Evolutionary conservation across 208 protist species (phyloP).

Genomic region (Crithidia brevicula): DNA sequence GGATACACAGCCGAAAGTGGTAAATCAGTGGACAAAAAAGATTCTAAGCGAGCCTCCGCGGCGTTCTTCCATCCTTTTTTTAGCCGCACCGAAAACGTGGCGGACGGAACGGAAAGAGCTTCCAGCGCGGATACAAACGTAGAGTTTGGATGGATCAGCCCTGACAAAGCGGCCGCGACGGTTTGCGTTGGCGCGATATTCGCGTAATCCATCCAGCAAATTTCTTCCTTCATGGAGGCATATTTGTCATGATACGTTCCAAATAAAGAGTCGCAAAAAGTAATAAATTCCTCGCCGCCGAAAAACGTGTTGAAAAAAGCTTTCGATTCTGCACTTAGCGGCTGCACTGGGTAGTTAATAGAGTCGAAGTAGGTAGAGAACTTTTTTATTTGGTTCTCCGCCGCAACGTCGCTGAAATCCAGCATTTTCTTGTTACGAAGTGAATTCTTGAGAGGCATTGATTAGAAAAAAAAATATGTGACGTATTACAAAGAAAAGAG

Average conservation of each 20-base stretch:
- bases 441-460: too few relatives aligned
- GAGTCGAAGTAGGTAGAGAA: conserved; percentile 35
- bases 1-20: conserved; percentile 61
- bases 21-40: conserved; percentile 50
- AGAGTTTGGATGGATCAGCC: conserved; percentile 67
- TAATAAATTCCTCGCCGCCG: conserved; percentile 56
- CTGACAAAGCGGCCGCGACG: conserved; percentile 56
- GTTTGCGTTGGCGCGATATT: conserved; percentile 65
- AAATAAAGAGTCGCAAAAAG: conserved; percentile 74
- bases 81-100: conserved; percentile 48
- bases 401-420: conserved; percentile 26
- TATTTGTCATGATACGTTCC: conserved; percentile 38
- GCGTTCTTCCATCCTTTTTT: conserved; percentile 63
- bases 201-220: conserved; percentile 83
- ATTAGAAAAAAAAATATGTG: conserved; percentile 39
- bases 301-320: conserved; percentile 75
- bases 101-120: conserved; percentile 58
- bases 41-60: conserved; percentile 5
- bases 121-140: conserved; percentile 68
- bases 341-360: conserved; percentile 49
- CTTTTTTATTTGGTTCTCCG: conserved; percentile 26
- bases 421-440: conserved; percentile 10
- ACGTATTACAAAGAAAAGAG: conserved; percentile 28
- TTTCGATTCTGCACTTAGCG: conserved; percentile 57
- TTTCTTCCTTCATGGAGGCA: conserved; percentile 10